A percentile compares a stretch with the other conserved stretches of the same genome.
Conservation (phyloP, 1,284 basidiomycete species). For the Stereum hirsutum region DNA sequence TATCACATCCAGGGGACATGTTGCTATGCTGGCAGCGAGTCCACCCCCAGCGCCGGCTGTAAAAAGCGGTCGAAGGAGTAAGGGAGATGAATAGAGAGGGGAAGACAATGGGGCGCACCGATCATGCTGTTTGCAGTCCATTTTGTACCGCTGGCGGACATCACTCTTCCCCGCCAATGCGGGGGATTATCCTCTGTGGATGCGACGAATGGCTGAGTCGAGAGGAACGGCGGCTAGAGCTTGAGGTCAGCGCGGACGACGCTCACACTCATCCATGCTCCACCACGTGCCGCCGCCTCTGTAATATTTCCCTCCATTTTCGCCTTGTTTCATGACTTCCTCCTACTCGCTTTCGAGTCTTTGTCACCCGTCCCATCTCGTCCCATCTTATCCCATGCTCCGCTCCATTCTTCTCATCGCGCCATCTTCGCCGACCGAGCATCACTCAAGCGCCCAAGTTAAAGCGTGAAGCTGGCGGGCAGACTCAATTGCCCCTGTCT, state of each 20-base stretch:
- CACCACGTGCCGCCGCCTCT: no score
- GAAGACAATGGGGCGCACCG: constrained; percentile 28
- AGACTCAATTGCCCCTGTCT: no score
- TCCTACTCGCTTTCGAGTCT: no score
- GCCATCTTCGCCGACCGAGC: no score
- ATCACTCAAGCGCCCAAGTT: no score
- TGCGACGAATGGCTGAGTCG: background rate
- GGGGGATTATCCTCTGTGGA: constrained; percentile 25
- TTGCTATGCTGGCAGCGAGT: constrained; percentile 87
- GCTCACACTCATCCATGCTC: no score
- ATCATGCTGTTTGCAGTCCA: constrained; percentile 74
- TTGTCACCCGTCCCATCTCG: no score
- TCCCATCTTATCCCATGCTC: no score
- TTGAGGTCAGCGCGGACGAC: background rate
- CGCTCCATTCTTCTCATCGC: no score
- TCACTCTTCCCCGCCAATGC: constrained; percentile 54
- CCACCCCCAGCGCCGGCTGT: constrained; percentile 80
- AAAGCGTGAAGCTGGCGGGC: no score
- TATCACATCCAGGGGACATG: constrained; percentile 95
- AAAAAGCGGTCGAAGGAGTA: background rate
- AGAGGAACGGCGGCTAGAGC: background rate
- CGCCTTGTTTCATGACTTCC: no score
- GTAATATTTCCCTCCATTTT: no score
- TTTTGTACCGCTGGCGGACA: constrained; percentile 46
- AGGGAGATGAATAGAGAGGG: constrained; percentile 7